Conservation (phyloP, 2,329 filamentous ascomycete genomes). For the Xylaria sp. region DNA sequence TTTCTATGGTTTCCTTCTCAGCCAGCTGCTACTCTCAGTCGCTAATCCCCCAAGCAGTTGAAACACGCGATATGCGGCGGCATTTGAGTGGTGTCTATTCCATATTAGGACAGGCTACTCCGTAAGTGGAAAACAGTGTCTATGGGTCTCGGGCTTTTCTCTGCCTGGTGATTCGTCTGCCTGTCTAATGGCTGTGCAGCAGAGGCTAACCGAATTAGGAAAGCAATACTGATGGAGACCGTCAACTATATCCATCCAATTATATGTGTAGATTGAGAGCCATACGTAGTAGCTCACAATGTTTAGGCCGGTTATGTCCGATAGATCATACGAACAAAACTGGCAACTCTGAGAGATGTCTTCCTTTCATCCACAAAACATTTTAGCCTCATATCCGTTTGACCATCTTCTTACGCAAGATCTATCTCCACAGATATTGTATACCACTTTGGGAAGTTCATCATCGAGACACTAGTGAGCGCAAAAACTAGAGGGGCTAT, state of each 20-base stretch:
- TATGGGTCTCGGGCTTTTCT: background rate
- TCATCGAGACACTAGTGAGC: background rate
- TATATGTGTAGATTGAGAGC: background rate
- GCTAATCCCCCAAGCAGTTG: no score
- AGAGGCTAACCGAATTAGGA: background rate
- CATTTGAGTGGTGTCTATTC: background rate
- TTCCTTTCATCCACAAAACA: background rate
- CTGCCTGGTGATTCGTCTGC: background rate
- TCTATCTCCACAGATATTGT: conserved; percentile 13
- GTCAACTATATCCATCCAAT: background rate
- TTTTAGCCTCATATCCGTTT: no score
- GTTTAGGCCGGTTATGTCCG: background rate
- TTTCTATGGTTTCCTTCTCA: no score
- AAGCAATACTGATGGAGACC: background rate
- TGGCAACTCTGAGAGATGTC: background rate
- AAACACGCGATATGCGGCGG: background rate
- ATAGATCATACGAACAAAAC: background rate
- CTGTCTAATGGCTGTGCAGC: background rate
- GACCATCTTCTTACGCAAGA: background rate
- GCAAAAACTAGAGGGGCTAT: background rate
- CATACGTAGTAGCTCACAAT: background rate
- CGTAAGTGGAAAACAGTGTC: background rate
- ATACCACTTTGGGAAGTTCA: conserved; percentile 5
- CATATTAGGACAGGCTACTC: background rate
- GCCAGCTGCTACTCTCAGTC: no score